A percentile compares a stretch with the other conserved stretches of the same genome.
Conservation (phyloP, 1,284 basidiomycete genomes). For the Microbotryum intermedium region DNA sequence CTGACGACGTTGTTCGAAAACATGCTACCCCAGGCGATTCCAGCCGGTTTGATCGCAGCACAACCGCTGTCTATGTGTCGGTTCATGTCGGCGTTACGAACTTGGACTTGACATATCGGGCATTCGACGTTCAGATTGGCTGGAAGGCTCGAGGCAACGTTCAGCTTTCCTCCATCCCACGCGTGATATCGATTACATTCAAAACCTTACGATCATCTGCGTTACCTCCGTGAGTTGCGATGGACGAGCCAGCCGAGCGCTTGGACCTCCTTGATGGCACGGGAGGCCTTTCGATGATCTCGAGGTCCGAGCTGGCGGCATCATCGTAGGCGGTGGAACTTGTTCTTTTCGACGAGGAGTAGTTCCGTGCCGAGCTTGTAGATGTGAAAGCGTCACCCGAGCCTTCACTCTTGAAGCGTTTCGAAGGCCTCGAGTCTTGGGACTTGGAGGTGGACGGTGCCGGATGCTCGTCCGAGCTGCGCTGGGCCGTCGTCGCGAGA, state of each 20-base stretch:
- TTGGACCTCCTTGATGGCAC: not conserved
- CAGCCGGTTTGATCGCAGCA: not conserved
- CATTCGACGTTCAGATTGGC: not conserved
- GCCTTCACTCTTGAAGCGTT: no score
- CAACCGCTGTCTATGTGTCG: constrained; percentile 1
- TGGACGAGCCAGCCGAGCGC: not conserved
- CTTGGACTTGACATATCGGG: not conserved
- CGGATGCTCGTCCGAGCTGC: no score
- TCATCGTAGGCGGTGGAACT: not conserved
- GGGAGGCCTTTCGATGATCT: constrained; percentile 8
- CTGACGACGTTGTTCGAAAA: not conserved
- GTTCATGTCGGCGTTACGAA: not conserved
- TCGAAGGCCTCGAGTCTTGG: no score
- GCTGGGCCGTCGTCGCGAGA: not conserved
- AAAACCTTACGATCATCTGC: no score
- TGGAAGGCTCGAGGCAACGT: not conserved
- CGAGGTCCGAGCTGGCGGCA: constrained; percentile 12
- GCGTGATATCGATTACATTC: no score
- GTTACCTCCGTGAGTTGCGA: not conserved
- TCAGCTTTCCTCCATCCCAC: not conserved
- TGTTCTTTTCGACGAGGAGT: no score
- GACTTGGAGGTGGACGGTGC: no score
- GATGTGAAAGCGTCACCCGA: no score
- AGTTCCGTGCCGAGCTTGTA: no score
- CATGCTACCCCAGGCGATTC: not conserved